Evolutionary conservation across 2,329 filamentous ascomycete genomes (phyloP).

Genomic region (Phialophora macrospora): DNA sequence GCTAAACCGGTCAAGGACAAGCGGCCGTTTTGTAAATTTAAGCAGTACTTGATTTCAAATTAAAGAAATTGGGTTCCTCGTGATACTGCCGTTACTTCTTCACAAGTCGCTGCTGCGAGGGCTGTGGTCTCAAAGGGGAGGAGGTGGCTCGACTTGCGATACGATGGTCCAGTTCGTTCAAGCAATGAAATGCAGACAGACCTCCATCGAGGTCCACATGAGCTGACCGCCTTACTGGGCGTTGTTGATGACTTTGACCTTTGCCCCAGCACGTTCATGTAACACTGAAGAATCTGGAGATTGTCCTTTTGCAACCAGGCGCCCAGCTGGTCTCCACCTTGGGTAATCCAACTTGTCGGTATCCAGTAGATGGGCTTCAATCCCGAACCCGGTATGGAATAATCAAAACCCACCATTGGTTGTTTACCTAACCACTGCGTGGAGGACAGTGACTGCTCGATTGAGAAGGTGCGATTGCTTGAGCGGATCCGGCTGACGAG

Average conservation of each 20-base stretch:
- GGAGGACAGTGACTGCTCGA: constrained; percentile 3
- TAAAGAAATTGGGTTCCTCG: not conserved
- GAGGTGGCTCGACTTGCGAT: not conserved
- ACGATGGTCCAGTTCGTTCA: not conserved
- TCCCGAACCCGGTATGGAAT: not conserved
- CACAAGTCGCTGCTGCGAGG: not conserved
- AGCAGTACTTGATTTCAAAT: not conserved
- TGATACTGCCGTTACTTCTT: constrained; percentile 1
- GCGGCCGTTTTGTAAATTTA: not conserved
- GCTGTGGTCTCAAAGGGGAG: not conserved
- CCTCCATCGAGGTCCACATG: not conserved
- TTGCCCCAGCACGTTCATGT: constrained; percentile 9
- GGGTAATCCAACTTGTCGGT: constrained; percentile 19
- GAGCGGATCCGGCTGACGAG: not conserved
- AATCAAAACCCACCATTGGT: not conserved
- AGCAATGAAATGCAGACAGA: not conserved
- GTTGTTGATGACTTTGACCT: constrained; percentile 2
- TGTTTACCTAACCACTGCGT: not conserved
- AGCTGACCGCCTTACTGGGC: not conserved
- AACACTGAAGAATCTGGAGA: constrained; percentile 18
- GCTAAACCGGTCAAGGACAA: not conserved
- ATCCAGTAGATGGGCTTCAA: constrained; percentile 23
- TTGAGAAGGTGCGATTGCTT: constrained; percentile 6
- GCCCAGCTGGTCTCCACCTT: constrained; percentile 9
- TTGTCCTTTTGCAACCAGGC: constrained; percentile 29